Evolutionary conservation across 495 filamentous ascomycete genomes (phyloP).

Genomic region (Collariella sp.): DNA sequence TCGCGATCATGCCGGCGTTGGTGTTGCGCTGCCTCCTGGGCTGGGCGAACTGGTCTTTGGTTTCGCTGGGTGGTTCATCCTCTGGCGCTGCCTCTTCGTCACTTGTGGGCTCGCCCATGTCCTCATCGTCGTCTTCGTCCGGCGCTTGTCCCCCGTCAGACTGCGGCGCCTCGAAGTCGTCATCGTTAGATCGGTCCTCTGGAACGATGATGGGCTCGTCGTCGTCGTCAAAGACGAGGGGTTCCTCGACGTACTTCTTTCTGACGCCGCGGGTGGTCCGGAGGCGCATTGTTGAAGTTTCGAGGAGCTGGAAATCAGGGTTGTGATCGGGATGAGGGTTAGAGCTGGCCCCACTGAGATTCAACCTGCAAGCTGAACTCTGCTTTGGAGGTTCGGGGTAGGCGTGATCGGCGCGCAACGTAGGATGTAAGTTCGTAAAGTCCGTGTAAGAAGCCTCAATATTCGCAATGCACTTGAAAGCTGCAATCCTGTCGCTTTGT

Average conservation of each 20-base stretch:
- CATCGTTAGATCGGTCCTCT: conserved; percentile 10
- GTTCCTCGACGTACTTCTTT: conserved; percentile 22
- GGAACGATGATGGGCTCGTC: conserved; percentile 17
- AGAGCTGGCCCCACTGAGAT: too few species aligned
- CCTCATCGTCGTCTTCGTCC: conserved; percentile 12
- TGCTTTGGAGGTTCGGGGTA: too few species aligned
- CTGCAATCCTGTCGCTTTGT: too few species aligned
- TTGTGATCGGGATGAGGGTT: too few species aligned
- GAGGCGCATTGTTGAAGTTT: conserved; percentile 8
- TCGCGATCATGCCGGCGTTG: conserved; percentile 20
- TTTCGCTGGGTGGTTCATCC: conserved; percentile 19
- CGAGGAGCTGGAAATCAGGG: too few species aligned
- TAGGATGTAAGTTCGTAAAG: too few species aligned
- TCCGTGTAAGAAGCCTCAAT: too few species aligned
- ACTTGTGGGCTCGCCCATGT: conserved; percentile 1
- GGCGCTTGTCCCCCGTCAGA: background rate
- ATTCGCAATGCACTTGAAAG: too few species aligned
- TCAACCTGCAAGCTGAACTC: too few species aligned
- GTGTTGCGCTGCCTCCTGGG: conserved; percentile 15
- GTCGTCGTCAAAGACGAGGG: conserved; percentile 15
- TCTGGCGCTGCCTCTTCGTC: conserved; percentile 15
- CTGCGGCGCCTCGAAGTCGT: conserved; percentile 14
- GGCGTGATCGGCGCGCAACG: too few species aligned
- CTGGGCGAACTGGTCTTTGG: conserved; percentile 8
- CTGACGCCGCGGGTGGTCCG: conserved; percentile 17